Evolutionary conservation across 371 early-diverging fungal genomes (phyloP).

Genomic region (Zychaea mexicana): DNA sequence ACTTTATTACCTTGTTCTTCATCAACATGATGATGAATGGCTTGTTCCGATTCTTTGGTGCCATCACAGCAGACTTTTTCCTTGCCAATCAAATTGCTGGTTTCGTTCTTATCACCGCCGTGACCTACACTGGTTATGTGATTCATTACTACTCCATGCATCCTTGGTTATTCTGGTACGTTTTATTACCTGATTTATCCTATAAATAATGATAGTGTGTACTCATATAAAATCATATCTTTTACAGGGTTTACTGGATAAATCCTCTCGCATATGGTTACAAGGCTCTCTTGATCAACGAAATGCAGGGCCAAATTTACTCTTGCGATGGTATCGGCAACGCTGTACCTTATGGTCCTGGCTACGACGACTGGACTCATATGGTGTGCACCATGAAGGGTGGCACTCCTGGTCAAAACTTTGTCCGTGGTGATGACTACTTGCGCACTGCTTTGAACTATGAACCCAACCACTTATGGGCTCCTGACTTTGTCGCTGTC

Average conservation of each 20-base stretch:
- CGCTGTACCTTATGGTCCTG: constrained; percentile 42
- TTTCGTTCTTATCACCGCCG: constrained; percentile 40
- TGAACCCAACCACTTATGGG: constrained; percentile 41
- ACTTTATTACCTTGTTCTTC: constrained; percentile 41
- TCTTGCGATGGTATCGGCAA: constrained; percentile 43
- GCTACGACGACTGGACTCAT: constrained; percentile 46
- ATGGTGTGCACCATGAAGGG: constrained; percentile 58
- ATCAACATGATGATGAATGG: constrained; percentile 50
- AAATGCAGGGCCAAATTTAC: constrained; percentile 48
- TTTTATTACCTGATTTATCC: too few relatives aligned
- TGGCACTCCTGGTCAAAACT: constrained; percentile 41
- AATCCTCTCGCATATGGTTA: constrained; percentile 68
- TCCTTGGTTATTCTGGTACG: constrained; percentile 58
- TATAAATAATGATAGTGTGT: not conserved
- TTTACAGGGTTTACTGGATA: constrained; percentile 45
- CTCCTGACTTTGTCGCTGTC: constrained; percentile 52
- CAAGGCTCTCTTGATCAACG: constrained; percentile 62
- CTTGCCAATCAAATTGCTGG: constrained; percentile 50
- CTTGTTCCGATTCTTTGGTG: constrained; percentile 56
- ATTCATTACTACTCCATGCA: constrained; percentile 29
- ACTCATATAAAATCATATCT: not conserved
- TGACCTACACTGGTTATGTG: constrained; percentile 56
- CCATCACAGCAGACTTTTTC: constrained; percentile 48
- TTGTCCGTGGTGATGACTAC: constrained; percentile 57
- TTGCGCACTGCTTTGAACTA: constrained; percentile 25